Evolutionary conservation across 306 rosid genomes (phyloP).

Genomic region (Senna tora): DNA sequence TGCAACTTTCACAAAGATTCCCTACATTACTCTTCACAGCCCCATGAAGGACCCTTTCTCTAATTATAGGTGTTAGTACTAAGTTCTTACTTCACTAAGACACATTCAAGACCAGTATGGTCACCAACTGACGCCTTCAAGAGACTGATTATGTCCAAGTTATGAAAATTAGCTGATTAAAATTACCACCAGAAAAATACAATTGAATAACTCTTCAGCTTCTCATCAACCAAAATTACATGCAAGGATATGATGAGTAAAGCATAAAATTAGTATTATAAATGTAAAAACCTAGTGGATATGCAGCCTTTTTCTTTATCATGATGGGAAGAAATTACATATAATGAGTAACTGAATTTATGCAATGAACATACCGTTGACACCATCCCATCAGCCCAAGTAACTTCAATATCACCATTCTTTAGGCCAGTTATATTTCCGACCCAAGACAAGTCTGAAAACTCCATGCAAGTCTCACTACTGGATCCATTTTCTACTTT

Average conservation of each 20-base stretch:
- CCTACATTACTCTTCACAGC: conserved; percentile 26
- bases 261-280: conserved; percentile 25
- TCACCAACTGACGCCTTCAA: conserved; percentile 7
- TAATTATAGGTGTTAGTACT: conserved; percentile 8
- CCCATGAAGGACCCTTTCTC: conserved; percentile 23
- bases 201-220: conserved; percentile 31
- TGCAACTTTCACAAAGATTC: conserved; percentile 14
- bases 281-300: conserved; percentile 6
- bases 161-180: conserved; percentile 8
- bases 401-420: conserved; percentile 96
- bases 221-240: conserved; percentile 17
- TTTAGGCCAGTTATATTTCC: conserved; percentile 93
- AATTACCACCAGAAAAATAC: conserved; percentile 25
- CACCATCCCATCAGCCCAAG: conserved; percentile 99
- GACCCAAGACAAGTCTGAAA: conserved; percentile 94
- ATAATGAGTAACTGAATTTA: conserved; percentile 34
- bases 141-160: conserved; percentile 5
- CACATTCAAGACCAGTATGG: conserved; percentile 5
- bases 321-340: conserved; percentile 20
- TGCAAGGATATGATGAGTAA: conserved; percentile 26
- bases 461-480: conserved; percentile 51
- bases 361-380: conserved; percentile 71
- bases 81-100: conserved; percentile 8
- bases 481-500: conserved; percentile 51
- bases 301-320: conserved; percentile 22